Base-by-base conservation (phyloP, 192 early-diverging fungal genomes). In the Entophlyctis luteolus region DNA sequence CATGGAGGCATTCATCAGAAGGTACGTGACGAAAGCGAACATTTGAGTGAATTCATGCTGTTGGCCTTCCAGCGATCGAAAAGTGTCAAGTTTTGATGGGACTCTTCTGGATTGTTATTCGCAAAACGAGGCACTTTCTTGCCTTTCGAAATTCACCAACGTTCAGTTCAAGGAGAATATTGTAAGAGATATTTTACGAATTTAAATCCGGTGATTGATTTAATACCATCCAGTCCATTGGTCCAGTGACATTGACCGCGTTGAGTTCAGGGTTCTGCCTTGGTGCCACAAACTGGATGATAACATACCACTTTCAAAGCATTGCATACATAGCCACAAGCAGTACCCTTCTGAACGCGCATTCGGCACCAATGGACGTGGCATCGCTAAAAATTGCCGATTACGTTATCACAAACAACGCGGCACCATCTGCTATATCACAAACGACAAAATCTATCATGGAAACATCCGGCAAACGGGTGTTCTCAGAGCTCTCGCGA, bases 251-350 rank as follows among this genome's bases (percentile, higher is more conserved):
- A 8, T 32, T 63, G 10, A 63, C 42, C 5, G 60, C 60, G 4
- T 33, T 32, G 5, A 37, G 33, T 18, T 63, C 60, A 33, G 60
- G 60, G 23, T 63, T 49, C 47, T 31, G 33, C 16, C 33, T 63
- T 14, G 60, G 60, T 14, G 28, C 60, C 5, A n/a, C 46, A n/a
- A 63, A 63, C 31, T 63, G 60, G 60, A 63, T 63, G 46, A 63
- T 63, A 8, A 49, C 42, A 49, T 63, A 63, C 31, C 60, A 63
- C 32, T 63, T 47, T 47, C 60, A 63, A 63, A 63, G 50, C 29
- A 63, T 63, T 49, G 32, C 50, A 27, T 63, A 63, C 48, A 45
- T 63, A 5, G 31, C 60, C 0, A 49, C 60, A 12, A 34, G 20
- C 3, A 49, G 46, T 33, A 16, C 50, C 23, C 12, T 22, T 14